phyloP scores from a whole-genome alignment of 495 filamentous ascomycete species.

The Podospora anserina region DNA sequence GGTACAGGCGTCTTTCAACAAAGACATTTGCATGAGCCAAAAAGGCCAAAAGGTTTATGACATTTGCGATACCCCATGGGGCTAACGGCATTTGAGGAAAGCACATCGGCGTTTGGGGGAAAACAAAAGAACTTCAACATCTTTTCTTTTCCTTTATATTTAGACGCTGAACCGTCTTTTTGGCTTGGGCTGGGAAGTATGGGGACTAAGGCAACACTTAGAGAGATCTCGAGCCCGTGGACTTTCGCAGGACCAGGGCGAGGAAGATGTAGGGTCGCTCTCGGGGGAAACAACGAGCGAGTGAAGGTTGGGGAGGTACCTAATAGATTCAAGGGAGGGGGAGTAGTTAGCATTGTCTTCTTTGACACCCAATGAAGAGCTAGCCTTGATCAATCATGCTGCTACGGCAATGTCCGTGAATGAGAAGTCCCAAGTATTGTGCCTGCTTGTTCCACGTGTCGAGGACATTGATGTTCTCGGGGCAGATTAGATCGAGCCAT shows the following conservation, averaged over 20 bases:
- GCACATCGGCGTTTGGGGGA: constrained; percentile 41
- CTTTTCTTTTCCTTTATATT: constrained; percentile 40
- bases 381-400: constrained; percentile 5
- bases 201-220: constrained; percentile 1
- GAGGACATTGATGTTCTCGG: not conserved
- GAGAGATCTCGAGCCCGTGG: not conserved
- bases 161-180: constrained; percentile 36
- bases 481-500: not conserved
- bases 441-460: not conserved
- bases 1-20: constrained; percentile 43
- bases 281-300: not conserved
- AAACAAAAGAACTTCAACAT: constrained; percentile 48
- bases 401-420: not conserved
- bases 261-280: not conserved
- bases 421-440: not conserved
- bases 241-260: not conserved
- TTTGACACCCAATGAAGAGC: constrained; percentile 8
- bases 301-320: not conserved
- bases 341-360: constrained; percentile 10
- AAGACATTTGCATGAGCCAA: constrained; percentile 40
- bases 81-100: constrained; percentile 32
- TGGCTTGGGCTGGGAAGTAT: constrained; percentile 28
- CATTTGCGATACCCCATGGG: constrained; percentile 36
- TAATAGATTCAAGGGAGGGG: not conserved
- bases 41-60: constrained; percentile 30